Conservation (phyloP, 306 rosid genomes). For the Crotalaria pallida region DNA sequence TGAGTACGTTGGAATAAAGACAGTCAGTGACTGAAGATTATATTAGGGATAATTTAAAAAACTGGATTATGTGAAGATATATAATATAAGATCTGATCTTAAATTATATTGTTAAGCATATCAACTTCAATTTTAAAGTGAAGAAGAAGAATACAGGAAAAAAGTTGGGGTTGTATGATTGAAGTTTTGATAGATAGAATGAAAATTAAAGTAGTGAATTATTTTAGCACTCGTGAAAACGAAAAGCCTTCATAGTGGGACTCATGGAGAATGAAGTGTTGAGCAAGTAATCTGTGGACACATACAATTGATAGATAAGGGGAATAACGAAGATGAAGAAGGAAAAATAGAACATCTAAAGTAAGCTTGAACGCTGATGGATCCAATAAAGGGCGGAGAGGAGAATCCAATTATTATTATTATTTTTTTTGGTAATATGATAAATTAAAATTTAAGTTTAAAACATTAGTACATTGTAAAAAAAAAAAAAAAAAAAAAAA, state of each 20-base stretch:
- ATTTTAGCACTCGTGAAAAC: neutral
- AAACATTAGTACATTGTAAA: too few relatives aligned
- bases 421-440: too few relatives aligned
- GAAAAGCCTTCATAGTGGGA: slow-evolving; percentile 6
- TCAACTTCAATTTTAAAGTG: neutral
- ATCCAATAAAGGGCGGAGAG: too few relatives aligned
- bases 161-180: neutral
- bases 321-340: too few relatives aligned
- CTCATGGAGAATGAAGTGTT: neutral
- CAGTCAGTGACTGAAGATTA: neutral
- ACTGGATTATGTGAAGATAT: neutral
- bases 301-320: neutral
- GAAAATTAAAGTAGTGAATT: neutral
- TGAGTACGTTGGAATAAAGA: neutral
- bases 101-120: neutral
- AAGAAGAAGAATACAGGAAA: neutral
- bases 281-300: neutral
- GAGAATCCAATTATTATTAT: too few relatives aligned
- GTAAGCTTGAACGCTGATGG: too few relatives aligned
- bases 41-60: neutral
- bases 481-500: too few relatives aligned
- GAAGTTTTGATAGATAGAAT: neutral
- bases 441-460: too few relatives aligned
- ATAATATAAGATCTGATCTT: neutral
- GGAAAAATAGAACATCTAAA: too few relatives aligned